These are phyloP conservation scores for Exophiala xenobiotica DNA, from an alignment of 2,329 filamentous ascomycete genomes.

Conservation along the genomic window DNA sequence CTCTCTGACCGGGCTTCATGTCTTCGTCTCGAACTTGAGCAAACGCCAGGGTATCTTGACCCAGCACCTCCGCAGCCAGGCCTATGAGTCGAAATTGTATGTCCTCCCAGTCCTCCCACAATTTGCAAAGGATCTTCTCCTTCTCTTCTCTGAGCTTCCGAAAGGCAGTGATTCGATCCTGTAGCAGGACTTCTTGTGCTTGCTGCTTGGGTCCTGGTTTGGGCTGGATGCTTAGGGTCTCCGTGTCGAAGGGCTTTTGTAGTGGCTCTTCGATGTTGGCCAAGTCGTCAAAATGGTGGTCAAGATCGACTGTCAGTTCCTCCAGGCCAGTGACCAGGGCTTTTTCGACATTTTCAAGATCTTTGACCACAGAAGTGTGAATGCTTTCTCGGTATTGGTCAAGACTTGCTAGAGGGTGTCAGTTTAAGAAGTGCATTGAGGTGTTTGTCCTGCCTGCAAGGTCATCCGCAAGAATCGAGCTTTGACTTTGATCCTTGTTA, in stretches of 20 bases:
- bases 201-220: background rate
- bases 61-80: constrained; percentile 24
- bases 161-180: constrained; percentile 12
- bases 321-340: constrained; percentile 10
- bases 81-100: constrained; percentile 20
- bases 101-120: constrained; percentile 28
- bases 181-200: constrained; percentile 14
- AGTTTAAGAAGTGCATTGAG: background rate
- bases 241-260: constrained; percentile 13
- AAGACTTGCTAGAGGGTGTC: constrained; percentile 16
- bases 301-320: constrained; percentile 13
- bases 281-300: constrained; percentile 10
- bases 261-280: constrained; percentile 15
- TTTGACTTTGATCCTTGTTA: background rate
- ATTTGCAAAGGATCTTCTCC: constrained; percentile 12
- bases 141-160: constrained; percentile 18
- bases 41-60: constrained; percentile 13
- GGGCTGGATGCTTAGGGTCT: constrained; percentile 10
- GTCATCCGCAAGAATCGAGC: constrained; percentile 13
- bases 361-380: constrained; percentile 4
- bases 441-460: constrained; percentile 7
- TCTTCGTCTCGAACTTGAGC: constrained; percentile 7
- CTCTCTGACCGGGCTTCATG: constrained; percentile 16
- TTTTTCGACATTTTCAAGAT: constrained; percentile 6
- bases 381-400: constrained; percentile 20